Conservation (phyloP, 768 basidiomycete species). For the Termitomyces sp. region DNA sequence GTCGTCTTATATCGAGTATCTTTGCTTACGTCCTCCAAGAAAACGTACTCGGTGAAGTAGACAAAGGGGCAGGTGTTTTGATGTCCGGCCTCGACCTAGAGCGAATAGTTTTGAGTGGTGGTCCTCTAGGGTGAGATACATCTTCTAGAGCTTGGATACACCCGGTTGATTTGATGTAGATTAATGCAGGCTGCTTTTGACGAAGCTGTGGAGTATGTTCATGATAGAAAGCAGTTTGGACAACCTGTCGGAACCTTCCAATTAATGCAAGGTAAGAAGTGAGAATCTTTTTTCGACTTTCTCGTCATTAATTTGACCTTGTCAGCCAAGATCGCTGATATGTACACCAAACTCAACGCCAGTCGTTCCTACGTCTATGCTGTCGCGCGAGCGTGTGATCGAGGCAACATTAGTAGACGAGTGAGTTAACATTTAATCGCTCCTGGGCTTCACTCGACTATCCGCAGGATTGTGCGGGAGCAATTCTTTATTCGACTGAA, state of each 20-base stretch:
- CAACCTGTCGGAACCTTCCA: constrained; percentile 88
- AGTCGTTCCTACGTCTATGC: constrained; percentile 91
- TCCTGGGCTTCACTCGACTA: background rate
- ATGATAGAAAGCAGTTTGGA: constrained; percentile 90
- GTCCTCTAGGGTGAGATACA: constrained; percentile 73
- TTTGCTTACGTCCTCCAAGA: constrained; percentile 39
- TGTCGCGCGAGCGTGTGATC: constrained; percentile 86
- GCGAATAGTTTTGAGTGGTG: constrained; percentile 87
- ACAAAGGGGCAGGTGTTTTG: constrained; percentile 80
- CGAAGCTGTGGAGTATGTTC: constrained; percentile 83
- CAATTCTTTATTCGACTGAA: constrained; percentile 91
- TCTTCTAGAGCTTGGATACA: constrained; percentile 6
- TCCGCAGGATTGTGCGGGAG: constrained; percentile 87
- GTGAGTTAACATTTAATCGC: constrained; percentile 39
- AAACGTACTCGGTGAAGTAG: constrained; percentile 79
- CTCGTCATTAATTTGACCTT: constrained; percentile 12
- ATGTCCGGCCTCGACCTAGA: constrained; percentile 96
- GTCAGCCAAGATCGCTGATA: constrained; percentile 80
- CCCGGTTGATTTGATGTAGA: constrained; percentile 31
- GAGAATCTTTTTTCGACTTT: constrained; percentile 11
- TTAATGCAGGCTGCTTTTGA: constrained; percentile 95
- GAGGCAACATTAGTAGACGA: constrained; percentile 69
- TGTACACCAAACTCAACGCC: constrained; percentile 92
- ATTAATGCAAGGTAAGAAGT: constrained; percentile 81
- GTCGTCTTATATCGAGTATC: background rate